Base-by-base conservation (phyloP, 2,329 filamentous ascomycete genomes). In the Rugonectria rugulosa region DNA sequence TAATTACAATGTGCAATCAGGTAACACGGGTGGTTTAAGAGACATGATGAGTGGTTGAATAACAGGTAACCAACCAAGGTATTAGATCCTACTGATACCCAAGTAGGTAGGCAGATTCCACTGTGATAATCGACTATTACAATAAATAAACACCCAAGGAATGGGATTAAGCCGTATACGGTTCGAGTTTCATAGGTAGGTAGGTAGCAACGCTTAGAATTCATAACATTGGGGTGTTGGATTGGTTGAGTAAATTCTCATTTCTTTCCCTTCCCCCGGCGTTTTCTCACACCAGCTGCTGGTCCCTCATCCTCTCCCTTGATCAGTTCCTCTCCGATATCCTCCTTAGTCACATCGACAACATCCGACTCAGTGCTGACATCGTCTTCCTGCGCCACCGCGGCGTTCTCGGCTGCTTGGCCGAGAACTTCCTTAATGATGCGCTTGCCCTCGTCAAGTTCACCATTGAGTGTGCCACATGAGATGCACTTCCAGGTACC, bases 401-500 rank as follows among this genome's bases (percentile, higher is more conserved):
- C 58, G n/a, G 46, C 57, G 15, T 62, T 59, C 27, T 60, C 61
- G 6, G 58, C 58, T 20, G 70, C 64, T 20, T 60, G 53, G 1
- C 40, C 71, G 2, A 86, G 71, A 1, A 92, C 84, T 67, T 89
- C 86, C 37, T 84, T 83, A 42, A 94, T 79, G 46, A 94, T 88
- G 68, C 88, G 86, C 63, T 86, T 85, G 8, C 87, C 85, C 71
- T 94, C 90, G 58, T 89, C 90, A 65, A 92, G 85, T 67, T 90
- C 85, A 0, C 94, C 94, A 70, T 99, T 99, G 77, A 83, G 82
- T 2, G 86, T 80, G 9, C 88, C 88, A 69, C 95, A 99, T n/a
- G 85, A 85, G 71, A 91, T 89, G 73, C 95, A 99, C 57, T 88
- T 87, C 95, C 95, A 99, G 58, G 81, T 81, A 2, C 94, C 95